These are phyloP conservation scores for Leucoagaricus sp. DNA, from an alignment of 1,284 basidiomycete genomes.

Conservation along the genomic window DNA sequence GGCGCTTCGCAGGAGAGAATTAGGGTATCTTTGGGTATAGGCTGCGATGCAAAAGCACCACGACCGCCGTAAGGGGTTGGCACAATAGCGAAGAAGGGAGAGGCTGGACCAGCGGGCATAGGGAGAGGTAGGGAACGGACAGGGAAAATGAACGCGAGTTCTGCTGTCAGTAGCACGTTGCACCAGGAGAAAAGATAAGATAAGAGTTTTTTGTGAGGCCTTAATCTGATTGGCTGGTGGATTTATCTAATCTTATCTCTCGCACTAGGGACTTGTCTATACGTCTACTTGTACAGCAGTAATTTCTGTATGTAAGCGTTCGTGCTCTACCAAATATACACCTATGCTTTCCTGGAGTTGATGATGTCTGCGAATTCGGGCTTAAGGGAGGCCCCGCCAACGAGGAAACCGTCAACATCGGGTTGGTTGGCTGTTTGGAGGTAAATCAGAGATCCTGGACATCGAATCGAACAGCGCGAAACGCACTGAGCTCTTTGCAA, in stretches of 20 bases:
- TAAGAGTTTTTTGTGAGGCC: slow-evolving; percentile 6
- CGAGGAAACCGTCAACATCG: slow-evolving; percentile 99
- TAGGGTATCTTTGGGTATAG: slow-evolving; percentile 42
- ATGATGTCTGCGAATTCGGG: slow-evolving; percentile 95
- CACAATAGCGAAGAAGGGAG: slow-evolving; percentile 23
- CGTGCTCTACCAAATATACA: no score
- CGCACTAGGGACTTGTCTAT: background rate
- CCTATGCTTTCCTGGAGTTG: slow-evolving; percentile 58
- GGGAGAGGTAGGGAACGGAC: background rate
- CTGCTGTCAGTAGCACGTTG: slow-evolving; percentile 7
- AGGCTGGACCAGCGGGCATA: slow-evolving; percentile 2
- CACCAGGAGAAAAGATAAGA: slow-evolving; percentile 3
- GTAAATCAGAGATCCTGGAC: background rate
- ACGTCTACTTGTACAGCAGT: background rate
- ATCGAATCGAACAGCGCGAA: slow-evolving; percentile 2
- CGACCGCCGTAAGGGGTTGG: slow-evolving; percentile 51
- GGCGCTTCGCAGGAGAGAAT: slow-evolving; percentile 44
- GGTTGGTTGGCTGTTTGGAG: slow-evolving; percentile 58
- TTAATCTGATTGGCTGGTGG: background rate
- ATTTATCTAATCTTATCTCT: slow-evolving; percentile 4
- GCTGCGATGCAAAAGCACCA: slow-evolving; percentile 46
- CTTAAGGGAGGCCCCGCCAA: slow-evolving; percentile 97
- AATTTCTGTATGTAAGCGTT: no score
- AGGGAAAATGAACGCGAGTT: background rate
- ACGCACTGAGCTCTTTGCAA: slow-evolving; percentile 82